Percentiles rank a stretch among this genome's conserved stretches.
These are phyloP conservation scores for Stellera chamaejasme DNA, from an alignment of 345 rosid genomes.

Conservation along the genomic window DNA sequence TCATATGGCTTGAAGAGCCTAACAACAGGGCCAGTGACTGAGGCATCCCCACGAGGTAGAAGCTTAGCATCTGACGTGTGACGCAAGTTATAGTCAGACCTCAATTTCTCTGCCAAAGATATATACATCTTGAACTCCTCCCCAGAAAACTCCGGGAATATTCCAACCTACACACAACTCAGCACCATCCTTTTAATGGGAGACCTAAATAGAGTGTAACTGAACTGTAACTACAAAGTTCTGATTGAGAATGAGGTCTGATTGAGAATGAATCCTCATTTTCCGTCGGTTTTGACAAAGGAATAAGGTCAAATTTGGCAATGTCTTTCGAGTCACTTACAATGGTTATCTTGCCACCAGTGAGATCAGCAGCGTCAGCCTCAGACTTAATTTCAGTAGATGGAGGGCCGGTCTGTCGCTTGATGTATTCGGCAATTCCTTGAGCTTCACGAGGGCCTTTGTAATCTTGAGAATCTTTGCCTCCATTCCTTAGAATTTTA, in stretches of 20 bases:
- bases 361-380: slow-evolving; percentile 47
- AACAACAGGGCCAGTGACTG: slow-evolving; percentile 70
- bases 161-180: slow-evolving; percentile 58
- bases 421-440: slow-evolving; percentile 70
- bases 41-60: slow-evolving; percentile 86
- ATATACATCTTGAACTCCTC: slow-evolving; percentile 69
- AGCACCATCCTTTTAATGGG: background rate
- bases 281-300: background rate
- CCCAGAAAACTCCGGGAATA: slow-evolving; percentile 83
- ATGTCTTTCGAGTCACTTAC: slow-evolving; percentile 36
- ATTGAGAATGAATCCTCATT: too few species aligned
- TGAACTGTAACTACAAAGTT: too few species aligned
- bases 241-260: too few species aligned
- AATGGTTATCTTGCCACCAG: slow-evolving; percentile 53
- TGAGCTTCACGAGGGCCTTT: slow-evolving; percentile 96
- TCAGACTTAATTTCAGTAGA: slow-evolving; percentile 66
- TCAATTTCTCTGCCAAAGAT: slow-evolving; percentile 67
- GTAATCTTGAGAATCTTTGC: slow-evolving; percentile 69
- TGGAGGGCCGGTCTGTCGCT: slow-evolving; percentile 92
- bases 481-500: slow-evolving; percentile 81
- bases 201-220: background rate
- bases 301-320: background rate
- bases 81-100: slow-evolving; percentile 82
- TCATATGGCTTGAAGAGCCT: slow-evolving; percentile 98
- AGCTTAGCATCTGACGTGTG: slow-evolving; percentile 79